Conservation (phyloP, 352 stramenopile species). For the Halophytophthora polymorphica region DNA sequence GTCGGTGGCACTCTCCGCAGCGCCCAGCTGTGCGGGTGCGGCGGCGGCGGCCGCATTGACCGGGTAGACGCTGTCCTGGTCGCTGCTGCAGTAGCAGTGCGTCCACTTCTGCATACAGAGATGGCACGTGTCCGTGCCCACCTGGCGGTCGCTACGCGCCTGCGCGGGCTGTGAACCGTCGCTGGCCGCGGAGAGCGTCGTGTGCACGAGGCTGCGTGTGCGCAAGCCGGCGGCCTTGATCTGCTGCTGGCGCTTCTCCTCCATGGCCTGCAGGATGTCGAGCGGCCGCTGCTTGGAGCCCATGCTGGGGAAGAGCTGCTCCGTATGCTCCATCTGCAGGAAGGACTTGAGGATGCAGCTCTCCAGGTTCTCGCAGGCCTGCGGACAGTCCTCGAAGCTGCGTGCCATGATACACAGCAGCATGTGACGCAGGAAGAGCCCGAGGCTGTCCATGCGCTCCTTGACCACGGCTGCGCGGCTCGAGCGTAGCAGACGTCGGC, state of each 20-base stretch:
- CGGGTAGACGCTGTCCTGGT: slow-evolving; percentile 66
- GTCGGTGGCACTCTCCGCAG: slow-evolving; percentile 8
- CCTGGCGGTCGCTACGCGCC: slow-evolving; percentile 35
- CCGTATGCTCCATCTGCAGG: slow-evolving; percentile 65
- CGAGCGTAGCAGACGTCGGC: slow-evolving; percentile 69
- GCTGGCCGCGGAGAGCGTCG: slow-evolving; percentile 38
- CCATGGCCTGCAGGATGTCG: slow-evolving; percentile 63
- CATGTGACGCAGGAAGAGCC: slow-evolving; percentile 74
- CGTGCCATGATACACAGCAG: slow-evolving; percentile 68
- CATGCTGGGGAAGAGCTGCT: slow-evolving; percentile 47
- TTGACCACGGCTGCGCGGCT: slow-evolving; percentile 68
- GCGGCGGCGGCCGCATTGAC: slow-evolving; percentile 24
- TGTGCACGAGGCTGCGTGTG: slow-evolving; percentile 46
- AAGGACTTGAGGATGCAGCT: slow-evolving; percentile 74
- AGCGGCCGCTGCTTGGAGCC: slow-evolving; percentile 55
- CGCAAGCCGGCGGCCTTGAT: slow-evolving; percentile 59
- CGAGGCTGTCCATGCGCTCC: slow-evolving; percentile 82
- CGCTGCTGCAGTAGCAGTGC: slow-evolving; percentile 85
- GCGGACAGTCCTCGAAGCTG: slow-evolving; percentile 64
- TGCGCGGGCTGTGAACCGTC: slow-evolving; percentile 26
- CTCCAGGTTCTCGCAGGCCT: slow-evolving; percentile 67
- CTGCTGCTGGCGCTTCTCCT: slow-evolving; percentile 70
- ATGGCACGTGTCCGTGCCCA: slow-evolving; percentile 72
- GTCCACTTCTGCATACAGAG: slow-evolving; percentile 82
- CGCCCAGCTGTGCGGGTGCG: slow-evolving; percentile 4